phyloP scores from a whole-genome alignment of 2,329 filamentous ascomycete genomes.

The Talaromyces sp. region DNA sequence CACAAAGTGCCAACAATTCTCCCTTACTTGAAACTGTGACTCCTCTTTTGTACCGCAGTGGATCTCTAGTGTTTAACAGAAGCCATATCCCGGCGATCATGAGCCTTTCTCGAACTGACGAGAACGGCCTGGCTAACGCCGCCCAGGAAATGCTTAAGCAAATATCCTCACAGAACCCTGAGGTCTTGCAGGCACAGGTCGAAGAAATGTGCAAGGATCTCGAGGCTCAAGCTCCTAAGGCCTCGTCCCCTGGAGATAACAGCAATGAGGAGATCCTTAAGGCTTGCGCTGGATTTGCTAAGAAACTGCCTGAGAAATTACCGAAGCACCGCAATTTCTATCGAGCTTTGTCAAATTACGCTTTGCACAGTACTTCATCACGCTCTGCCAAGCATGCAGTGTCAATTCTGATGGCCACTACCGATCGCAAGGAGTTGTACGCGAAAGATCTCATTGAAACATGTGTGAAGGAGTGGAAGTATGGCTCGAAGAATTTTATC shows the following conservation, averaged over 20 bases:
- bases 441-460: conserved; percentile 80
- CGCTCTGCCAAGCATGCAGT: conserved; percentile 92
- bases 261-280: conserved; percentile 88
- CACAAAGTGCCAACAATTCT: conserved; percentile 66
- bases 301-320: conserved; percentile 81
- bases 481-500: conserved; percentile 73
- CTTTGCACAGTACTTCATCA: conserved; percentile 77
- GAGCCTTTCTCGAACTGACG: conserved; percentile 80
- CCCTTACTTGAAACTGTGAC: conserved; percentile 76
- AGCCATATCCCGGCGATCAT: conserved; percentile 92
- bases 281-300: conserved; percentile 88
- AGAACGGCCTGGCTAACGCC: conserved; percentile 72
- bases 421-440: conserved; percentile 79
- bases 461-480: conserved; percentile 72
- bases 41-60: conserved; percentile 79
- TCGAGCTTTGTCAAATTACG: conserved; percentile 79
- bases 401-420: conserved; percentile 79
- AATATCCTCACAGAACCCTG: conserved; percentile 85
- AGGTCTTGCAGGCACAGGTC: conserved; percentile 89
- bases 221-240: conserved; percentile 75
- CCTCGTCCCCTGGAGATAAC: conserved; percentile 67
- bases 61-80: conserved; percentile 86
- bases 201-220: conserved; percentile 88
- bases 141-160: conserved; percentile 90
- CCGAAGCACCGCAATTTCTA: conserved; percentile 78